Evolutionary conservation across 768 basidiomycete genomes (phyloP).

Genomic region (Russula brevipes): DNA sequence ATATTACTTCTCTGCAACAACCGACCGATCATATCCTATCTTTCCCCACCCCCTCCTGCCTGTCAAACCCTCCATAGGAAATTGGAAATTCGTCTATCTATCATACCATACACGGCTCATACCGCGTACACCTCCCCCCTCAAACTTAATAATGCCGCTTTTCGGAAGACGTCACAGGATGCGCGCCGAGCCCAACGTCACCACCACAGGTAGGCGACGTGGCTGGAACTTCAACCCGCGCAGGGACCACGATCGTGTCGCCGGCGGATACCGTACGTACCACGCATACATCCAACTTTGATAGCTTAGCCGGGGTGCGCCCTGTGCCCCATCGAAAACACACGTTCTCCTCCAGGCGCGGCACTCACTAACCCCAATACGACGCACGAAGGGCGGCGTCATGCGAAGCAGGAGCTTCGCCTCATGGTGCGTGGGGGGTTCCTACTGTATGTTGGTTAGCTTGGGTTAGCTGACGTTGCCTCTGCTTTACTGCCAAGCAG

Average conservation of each 20-base stretch:
- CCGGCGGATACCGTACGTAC: conserved; percentile 45
- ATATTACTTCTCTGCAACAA: background rate
- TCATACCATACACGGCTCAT: background rate
- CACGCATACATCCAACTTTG: no score
- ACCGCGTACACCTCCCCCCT: background rate
- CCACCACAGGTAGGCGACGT: conserved; percentile 4
- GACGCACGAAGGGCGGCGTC: conserved; percentile 40
- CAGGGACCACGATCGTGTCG: conserved; percentile 41
- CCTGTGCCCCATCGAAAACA: background rate
- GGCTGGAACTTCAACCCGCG: conserved; percentile 23
- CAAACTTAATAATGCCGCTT: conserved; percentile 10
- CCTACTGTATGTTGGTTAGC: background rate
- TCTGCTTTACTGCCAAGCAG: conserved; percentile 28
- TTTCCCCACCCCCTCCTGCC: background rate
- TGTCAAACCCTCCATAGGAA: background rate
- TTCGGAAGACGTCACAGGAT: conserved; percentile 10
- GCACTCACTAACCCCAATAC: conserved; percentile 50
- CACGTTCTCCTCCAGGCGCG: conserved; percentile 34
- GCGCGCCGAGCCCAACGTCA: background rate
- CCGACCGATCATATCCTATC: no score
- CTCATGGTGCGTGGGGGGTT: conserved; percentile 38
- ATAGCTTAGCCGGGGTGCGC: background rate
- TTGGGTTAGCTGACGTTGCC: background rate
- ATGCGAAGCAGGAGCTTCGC: conserved; percentile 43
- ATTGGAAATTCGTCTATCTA: background rate